Evolutionary conservation across 116 monocot genomes (phyloP), one percentile per base, ranked within the genome.

Genomic region (Papilionanthe hybrid): DNA sequence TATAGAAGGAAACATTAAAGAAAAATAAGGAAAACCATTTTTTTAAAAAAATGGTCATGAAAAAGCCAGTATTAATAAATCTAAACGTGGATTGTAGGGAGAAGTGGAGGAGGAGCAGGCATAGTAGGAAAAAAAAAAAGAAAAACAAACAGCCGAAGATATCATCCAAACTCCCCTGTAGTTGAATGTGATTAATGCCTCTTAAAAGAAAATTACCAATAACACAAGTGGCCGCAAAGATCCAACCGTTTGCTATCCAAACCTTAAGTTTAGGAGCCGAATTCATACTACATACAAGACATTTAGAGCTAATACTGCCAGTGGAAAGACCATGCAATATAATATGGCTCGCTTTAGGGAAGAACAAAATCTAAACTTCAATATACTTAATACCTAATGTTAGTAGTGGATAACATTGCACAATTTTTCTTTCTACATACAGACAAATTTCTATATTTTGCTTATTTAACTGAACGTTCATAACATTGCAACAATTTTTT

Each of bases 241-340:
- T 98, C 9, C 91, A 91, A 76, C 87, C 91, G 76, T 83, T 92
- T 8, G 87, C 13, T 7, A 68, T 89, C 94, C 98, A 98, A 22
- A 91, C 91, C 5, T 82, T 91, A 5, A 98, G 86, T 77, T 98
- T 94, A 57, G 84, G 29, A 17, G 92, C 78, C 20, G 43, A 43
- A 43, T 43, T 43, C 75, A 98, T 57, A 81, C 86, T 86, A 42
- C 79, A 76, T 80, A 98, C 77, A 98, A 63, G 41, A 78, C 86
- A 80, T 86, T 93, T 68, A 98, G 91, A 78, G 87, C 88, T 49
- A 86, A 83, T 56, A 90, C 98, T 98, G 89, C 88, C 87, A 22
- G 22, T 47, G n/a, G 72, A 82, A 77, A 56, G 23, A 15, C 12
- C 15, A 7, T 32, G 29, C 13, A 50, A 55, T 55, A 77, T 4